A percentile compares a stretch with the other conserved stretches of the same genome.
Evolutionary conservation across 139 green algal species (phyloP).

Genomic region (Desmodesmus armatus): DNA sequence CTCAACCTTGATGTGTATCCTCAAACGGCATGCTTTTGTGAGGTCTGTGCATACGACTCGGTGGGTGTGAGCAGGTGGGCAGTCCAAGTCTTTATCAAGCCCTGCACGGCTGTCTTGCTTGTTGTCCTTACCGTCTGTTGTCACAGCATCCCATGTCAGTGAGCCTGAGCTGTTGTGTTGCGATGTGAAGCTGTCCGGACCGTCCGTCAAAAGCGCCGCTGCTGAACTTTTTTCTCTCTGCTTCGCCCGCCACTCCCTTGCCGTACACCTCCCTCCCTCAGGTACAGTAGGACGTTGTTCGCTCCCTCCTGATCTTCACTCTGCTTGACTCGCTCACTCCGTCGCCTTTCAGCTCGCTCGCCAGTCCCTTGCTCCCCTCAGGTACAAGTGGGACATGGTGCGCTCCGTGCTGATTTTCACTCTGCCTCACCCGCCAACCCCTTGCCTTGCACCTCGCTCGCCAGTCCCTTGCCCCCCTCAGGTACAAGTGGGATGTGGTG

Average conservation of each 20-base stretch:
- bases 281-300: slow-evolving; percentile 61
- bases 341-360: neutral
- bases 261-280: neutral
- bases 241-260: neutral
- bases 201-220: too few species aligned
- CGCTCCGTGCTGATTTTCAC: neutral
- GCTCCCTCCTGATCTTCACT: neutral
- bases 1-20: too few species aligned
- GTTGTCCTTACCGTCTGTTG: too few species aligned
- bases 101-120: too few species aligned
- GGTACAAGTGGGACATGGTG: slow-evolving; percentile 66
- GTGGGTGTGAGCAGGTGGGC: too few species aligned
- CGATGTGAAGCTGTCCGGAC: too few species aligned
- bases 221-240: neutral
- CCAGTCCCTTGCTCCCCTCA: neutral
- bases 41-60: too few species aligned
- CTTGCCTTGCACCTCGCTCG: neutral
- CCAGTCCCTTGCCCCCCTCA: neutral
- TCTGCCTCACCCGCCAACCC: neutral
- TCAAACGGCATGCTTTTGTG: too few species aligned
- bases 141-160: too few species aligned
- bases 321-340: neutral
- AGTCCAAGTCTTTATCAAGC: too few species aligned
- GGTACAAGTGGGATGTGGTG: slow-evolving; percentile 67
- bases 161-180: too few species aligned